Evolutionary conservation across 2,329 filamentous ascomycete species (phyloP).

Genomic region (Neonectria coccinea): DNA sequence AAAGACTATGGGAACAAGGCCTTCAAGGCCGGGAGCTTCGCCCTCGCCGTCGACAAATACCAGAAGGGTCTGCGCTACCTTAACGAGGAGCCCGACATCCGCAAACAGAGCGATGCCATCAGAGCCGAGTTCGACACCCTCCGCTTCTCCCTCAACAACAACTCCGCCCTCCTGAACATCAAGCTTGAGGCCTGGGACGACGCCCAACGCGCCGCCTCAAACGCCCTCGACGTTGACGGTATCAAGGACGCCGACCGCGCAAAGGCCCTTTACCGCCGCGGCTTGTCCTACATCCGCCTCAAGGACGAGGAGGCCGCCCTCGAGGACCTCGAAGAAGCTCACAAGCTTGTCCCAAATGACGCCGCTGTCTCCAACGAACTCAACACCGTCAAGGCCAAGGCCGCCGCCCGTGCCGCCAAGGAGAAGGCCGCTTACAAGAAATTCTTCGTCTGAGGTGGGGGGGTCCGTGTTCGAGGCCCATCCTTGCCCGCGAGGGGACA

Average conservation of each 20-base stretch:
- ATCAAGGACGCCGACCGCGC: conserved; percentile 82
- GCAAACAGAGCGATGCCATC: conserved; percentile 77
- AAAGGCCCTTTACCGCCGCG: conserved; percentile 90
- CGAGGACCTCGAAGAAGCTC: conserved; percentile 79
- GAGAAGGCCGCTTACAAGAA: conserved; percentile 94
- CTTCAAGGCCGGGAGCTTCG: conserved; percentile 82
- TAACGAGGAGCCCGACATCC: conserved; percentile 82
- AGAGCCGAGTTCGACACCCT: conserved; percentile 76
- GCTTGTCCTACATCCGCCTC: conserved; percentile 76
- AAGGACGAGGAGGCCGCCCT: conserved; percentile 89
- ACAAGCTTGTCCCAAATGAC: conserved; percentile 80
- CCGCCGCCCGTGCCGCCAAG: conserved; percentile 80
- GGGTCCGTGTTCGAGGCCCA: neutral
- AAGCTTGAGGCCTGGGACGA: conserved; percentile 82
- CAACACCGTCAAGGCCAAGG: conserved; percentile 79
- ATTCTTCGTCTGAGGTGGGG: conserved; percentile 73
- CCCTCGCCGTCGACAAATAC: conserved; percentile 87
- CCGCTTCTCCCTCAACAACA: conserved; percentile 88
- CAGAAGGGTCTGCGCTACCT: conserved; percentile 92
- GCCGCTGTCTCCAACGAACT: conserved; percentile 81
- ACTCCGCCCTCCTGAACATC: conserved; percentile 85
- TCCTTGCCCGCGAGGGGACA: conserved; percentile 3
- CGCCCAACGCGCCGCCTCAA: conserved; percentile 75
- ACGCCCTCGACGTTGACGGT: conserved; percentile 76
- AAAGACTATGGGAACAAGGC: conserved; percentile 94